Conservation (phyloP, 2,329 filamentous ascomycete genomes). For the Alternaria arbusti region DNA sequence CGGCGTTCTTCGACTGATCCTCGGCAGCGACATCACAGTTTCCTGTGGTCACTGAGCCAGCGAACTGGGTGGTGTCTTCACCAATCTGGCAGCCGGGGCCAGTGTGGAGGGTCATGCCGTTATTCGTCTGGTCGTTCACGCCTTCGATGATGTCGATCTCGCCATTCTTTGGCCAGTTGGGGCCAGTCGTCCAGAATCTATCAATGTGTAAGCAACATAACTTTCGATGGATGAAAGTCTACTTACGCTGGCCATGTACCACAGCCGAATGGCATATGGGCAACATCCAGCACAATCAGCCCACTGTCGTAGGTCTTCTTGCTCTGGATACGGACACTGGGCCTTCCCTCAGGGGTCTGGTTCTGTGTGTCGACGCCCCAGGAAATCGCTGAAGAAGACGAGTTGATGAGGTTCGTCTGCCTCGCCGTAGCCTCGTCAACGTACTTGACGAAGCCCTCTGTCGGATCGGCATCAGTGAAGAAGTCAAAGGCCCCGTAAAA, state of each 20-base stretch:
- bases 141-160: constrained; percentile 60
- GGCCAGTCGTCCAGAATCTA: constrained; percentile 44
- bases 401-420: constrained; percentile 51
- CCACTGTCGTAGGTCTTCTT: constrained; percentile 56
- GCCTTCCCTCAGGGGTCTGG: constrained; percentile 48
- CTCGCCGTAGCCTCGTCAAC: constrained; percentile 48
- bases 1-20: constrained; percentile 49
- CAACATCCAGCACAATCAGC: constrained; percentile 58
- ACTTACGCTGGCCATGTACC: constrained; percentile 59
- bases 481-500: constrained; percentile 56
- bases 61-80: constrained; percentile 51
- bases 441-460: constrained; percentile 52
- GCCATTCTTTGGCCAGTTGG: constrained; percentile 46
- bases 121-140: constrained; percentile 52
- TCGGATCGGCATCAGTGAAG: constrained; percentile 54
- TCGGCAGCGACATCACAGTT: constrained; percentile 58
- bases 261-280: constrained; percentile 59
- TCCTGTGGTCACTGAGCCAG: constrained; percentile 55
- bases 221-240: not conserved
- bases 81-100: constrained; percentile 52
- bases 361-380: constrained; percentile 56
- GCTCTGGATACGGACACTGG: constrained; percentile 56
- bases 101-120: constrained; percentile 58
- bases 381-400: constrained; percentile 45
- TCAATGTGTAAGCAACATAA: constrained; percentile 11